Evolutionary conservation across 805 yeast genomes (phyloP).

Genomic region (Naumovozyma castellii): DNA sequence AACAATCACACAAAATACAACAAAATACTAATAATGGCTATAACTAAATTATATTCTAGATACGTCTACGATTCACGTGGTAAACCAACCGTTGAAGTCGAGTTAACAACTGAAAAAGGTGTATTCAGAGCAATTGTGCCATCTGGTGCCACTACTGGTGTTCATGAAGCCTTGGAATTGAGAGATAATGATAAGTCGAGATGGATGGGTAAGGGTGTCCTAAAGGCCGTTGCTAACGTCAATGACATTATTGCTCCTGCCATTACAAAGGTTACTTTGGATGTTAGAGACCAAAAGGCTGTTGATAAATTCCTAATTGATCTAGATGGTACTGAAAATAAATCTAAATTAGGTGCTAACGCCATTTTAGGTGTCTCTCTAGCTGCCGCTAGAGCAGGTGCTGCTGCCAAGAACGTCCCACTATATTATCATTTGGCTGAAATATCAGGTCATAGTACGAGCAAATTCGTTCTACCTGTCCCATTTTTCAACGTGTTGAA

Average conservation of each 20-base stretch:
- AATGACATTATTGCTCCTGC: slow-evolving; percentile 94
- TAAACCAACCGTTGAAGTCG: slow-evolving; percentile 99
- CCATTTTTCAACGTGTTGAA: slow-evolving; percentile 98
- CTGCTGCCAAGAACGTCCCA: slow-evolving; percentile 90
- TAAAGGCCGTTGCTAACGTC: slow-evolving; percentile 93
- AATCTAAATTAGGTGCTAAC: slow-evolving; percentile 95
- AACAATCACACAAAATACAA: too few relatives aligned
- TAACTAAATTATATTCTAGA: slow-evolving; percentile 84
- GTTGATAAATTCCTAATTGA: slow-evolving; percentile 76
- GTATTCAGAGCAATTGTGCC: slow-evolving; percentile 96
- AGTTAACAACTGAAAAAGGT: slow-evolving; percentile 86
- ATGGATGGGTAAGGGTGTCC: slow-evolving; percentile 98
- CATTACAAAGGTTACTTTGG: slow-evolving; percentile 65
- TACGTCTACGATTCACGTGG: slow-evolving; percentile 99
- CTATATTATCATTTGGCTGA: slow-evolving; percentile 86
- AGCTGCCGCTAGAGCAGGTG: slow-evolving; percentile 96
- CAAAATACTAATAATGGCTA: slow-evolving; percentile 61
- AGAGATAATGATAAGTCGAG: slow-evolving; percentile 96
- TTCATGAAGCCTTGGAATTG: slow-evolving; percentile 96
- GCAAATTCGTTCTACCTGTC: slow-evolving; percentile 92
- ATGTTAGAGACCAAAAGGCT: slow-evolving; percentile 77
- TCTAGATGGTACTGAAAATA: slow-evolving; percentile 96
- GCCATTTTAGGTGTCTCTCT: slow-evolving; percentile 97
- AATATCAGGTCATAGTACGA: slow-evolving; percentile 55
- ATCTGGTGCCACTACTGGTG: slow-evolving; percentile 99